Conservation (phyloP, 2,329 filamentous ascomycete species). For the Pseudogymnoascus sp. region DNA sequence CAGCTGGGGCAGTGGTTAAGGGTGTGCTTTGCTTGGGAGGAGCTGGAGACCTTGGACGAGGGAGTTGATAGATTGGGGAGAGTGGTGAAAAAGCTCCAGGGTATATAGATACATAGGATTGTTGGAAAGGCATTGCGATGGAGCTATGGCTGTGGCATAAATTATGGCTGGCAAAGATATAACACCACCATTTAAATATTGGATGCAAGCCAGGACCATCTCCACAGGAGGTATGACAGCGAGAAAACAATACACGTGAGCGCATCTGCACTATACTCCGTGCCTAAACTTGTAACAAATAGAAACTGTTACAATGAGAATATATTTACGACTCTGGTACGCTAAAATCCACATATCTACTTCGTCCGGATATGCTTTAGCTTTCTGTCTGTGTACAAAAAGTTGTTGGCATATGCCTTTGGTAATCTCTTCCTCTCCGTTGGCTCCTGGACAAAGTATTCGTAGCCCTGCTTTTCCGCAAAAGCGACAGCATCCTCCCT, state of each 20-base stretch:
- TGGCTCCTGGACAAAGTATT: slow-evolving; percentile 97
- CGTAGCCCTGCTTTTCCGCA: slow-evolving; percentile 97
- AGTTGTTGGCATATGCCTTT: slow-evolving; percentile 97
- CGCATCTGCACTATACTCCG: not conserved
- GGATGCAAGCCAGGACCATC: not conserved
- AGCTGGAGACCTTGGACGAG: slow-evolving; percentile 42
- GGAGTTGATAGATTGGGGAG: slow-evolving; percentile 42
- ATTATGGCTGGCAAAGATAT: not conserved
- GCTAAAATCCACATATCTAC: slow-evolving; percentile 34
- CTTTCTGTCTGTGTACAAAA: slow-evolving; percentile 75
- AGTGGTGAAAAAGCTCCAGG: slow-evolving; percentile 7
- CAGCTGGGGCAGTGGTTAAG: slow-evolving; percentile 34
- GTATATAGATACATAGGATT: not conserved
- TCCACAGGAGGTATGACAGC: not conserved
- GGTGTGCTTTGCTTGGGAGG: slow-evolving; percentile 51
- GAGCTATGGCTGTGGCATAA: not conserved
- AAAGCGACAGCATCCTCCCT: slow-evolving; percentile 95
- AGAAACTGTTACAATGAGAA: not conserved
- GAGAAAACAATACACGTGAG: not conserved
- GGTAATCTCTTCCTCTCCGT: slow-evolving; percentile 77
- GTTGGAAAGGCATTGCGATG: not conserved
- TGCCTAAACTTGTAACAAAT: not conserved
- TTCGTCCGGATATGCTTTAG: slow-evolving; percentile 81
- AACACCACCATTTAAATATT: not conserved
- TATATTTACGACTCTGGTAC: not conserved